Conservation (phyloP, 805 yeast species). For the Candida pseudofarinosa region DNA sequence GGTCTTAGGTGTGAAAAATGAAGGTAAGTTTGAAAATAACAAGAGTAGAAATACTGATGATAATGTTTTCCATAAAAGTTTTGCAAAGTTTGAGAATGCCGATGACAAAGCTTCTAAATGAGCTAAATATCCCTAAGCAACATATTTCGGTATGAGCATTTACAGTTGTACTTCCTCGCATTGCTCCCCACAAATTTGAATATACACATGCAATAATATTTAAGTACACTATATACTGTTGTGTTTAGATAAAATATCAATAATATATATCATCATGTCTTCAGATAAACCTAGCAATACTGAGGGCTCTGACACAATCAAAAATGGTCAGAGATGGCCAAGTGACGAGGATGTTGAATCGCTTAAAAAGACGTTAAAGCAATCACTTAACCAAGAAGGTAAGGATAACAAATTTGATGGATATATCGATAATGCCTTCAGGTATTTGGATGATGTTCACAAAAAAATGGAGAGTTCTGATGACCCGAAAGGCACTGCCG, state of each 20-base stretch:
- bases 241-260: not conserved
- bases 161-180: not conserved
- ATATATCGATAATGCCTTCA: slow-evolving; percentile 23
- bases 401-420: slow-evolving; percentile 23
- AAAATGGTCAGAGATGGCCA: not conserved
- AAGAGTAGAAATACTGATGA: slow-evolving; percentile 2
- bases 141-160: too few species aligned
- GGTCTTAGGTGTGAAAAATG: slow-evolving; percentile 5
- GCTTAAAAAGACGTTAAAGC: not conserved
- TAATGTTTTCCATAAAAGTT: not conserved
- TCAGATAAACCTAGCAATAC: too few species aligned
- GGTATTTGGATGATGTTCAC: slow-evolving; percentile 22
- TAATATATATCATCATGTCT: too few species aligned
- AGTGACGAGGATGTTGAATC: not conserved
- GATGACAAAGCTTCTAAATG: too few species aligned
- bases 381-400: slow-evolving; percentile 25
- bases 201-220: not conserved
- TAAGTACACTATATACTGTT: not conserved
- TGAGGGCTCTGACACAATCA: not conserved
- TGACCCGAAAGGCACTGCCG: slow-evolving; percentile 30
- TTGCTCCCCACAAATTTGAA: not conserved
- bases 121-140: too few species aligned
- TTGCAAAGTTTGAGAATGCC: not conserved
- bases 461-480: slow-evolving; percentile 26
- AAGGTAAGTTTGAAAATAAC: slow-evolving; percentile 8